A percentile compares a stretch with the other conserved stretches of the same genome.
phyloP scores from a whole-genome alignment of 208 protist species.

The Acanthamoeba divionensis region DNA sequence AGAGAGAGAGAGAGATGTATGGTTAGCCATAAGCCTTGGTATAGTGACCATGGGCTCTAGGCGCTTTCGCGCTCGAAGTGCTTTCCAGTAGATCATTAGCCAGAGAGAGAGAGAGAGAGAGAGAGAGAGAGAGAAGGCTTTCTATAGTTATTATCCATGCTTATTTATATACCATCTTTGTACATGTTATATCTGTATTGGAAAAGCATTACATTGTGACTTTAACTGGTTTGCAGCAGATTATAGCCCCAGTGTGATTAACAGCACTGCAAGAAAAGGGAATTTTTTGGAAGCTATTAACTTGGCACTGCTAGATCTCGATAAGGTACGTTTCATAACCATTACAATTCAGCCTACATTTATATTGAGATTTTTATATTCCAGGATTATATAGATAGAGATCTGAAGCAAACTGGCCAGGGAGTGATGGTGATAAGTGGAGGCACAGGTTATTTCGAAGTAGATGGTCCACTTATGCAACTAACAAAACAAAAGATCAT shows the following conservation, averaged over 20 bases:
- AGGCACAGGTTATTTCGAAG: slow-evolving; percentile 78
- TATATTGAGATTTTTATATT: neutral
- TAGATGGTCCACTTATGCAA: slow-evolving; percentile 65
- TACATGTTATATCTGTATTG: too few species aligned
- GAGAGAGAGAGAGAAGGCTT: neutral
- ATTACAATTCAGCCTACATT: neutral
- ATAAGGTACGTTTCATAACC: slow-evolving; percentile 57
- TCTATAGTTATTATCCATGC: neutral
- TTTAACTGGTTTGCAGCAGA: neutral
- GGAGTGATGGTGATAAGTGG: slow-evolving; percentile 74
- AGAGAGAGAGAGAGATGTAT: neutral
- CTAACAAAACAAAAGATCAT: slow-evolving; percentile 81
- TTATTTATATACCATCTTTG: neutral
- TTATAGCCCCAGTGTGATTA: slow-evolving; percentile 55
- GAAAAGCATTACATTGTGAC: too few species aligned
- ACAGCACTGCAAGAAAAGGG: slow-evolving; percentile 70
- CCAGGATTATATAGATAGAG: slow-evolving; percentile 77
- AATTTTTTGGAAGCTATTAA: too few species aligned
- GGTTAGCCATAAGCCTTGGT: too few species aligned
- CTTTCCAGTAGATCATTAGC: neutral
- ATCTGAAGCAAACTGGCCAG: slow-evolving; percentile 77
- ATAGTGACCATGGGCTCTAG: too few species aligned
- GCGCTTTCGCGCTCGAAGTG: too few species aligned
- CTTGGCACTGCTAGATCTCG: slow-evolving; percentile 73
- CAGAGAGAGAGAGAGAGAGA: neutral